A percentile compares a stretch with the other conserved stretches of the same genome.
Conservation (phyloP, 1,284 basidiomycete species). For the Malassezia furfur region DNA sequence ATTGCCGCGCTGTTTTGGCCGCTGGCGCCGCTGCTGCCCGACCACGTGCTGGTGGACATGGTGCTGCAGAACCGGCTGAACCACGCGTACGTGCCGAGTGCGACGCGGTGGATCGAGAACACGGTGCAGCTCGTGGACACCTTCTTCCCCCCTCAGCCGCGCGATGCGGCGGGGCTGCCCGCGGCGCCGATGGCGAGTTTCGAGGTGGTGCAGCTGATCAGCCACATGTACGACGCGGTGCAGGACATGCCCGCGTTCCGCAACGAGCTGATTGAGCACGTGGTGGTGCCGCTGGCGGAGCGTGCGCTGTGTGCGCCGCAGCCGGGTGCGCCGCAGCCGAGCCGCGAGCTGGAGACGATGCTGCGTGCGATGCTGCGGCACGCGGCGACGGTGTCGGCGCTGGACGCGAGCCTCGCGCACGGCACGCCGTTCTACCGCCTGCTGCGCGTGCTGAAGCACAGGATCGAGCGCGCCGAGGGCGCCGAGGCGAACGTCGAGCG, state of each 20-base stretch:
- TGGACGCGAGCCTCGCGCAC: slow-evolving; percentile 1
- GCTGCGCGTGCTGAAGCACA: slow-evolving; percentile 20
- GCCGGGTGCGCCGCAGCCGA: slow-evolving; percentile 21
- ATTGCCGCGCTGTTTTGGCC: slow-evolving; percentile 32
- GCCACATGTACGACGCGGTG: slow-evolving; percentile 39
- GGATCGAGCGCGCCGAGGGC: slow-evolving; percentile 2
- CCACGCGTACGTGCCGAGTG: slow-evolving; percentile 40
- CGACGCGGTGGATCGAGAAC: slow-evolving; percentile 38
- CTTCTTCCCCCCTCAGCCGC: slow-evolving; percentile 21
- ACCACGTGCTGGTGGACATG: slow-evolving; percentile 30
- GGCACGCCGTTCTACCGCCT: not conserved
- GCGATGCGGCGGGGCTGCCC: not conserved
- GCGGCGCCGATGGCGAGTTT: slow-evolving; percentile 21
- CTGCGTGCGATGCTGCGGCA: slow-evolving; percentile 35
- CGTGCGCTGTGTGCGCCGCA: slow-evolving; percentile 26
- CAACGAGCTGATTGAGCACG: slow-evolving; percentile 28
- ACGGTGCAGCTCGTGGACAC: slow-evolving; percentile 34
- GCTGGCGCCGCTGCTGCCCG: slow-evolving; percentile 39
- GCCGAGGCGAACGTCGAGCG: not conserved
- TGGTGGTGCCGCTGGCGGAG: slow-evolving; percentile 36
- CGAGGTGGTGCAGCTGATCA: slow-evolving; percentile 30
- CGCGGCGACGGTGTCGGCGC: slow-evolving; percentile 23
- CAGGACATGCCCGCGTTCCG: slow-evolving; percentile 36
- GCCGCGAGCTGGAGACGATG: slow-evolving; percentile 21
- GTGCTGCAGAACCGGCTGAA: slow-evolving; percentile 33